These are phyloP conservation scores for Puccinia triticina DNA, from an alignment of 1,284 basidiomycete species.

Conservation along the genomic window DNA sequence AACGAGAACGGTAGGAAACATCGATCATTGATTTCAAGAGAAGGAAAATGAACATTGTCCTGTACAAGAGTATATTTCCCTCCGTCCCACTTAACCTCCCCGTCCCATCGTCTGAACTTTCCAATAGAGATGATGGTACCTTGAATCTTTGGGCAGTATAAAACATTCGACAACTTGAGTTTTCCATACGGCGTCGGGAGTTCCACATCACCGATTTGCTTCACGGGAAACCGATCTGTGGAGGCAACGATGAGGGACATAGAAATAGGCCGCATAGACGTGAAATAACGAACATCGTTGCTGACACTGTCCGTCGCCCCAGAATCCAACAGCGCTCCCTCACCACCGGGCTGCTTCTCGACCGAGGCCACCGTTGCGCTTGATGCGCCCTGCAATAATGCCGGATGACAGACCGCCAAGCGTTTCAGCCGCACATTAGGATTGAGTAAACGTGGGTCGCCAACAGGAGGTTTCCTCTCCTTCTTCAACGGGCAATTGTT, in stretches of 20 bases:
- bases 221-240: slow-evolving; percentile 6
- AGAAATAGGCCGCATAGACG: background rate
- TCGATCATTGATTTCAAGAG: too few species aligned
- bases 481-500: too few species aligned
- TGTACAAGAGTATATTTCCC: background rate
- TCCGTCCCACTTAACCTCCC: background rate
- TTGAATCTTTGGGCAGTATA: background rate
- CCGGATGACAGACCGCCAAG: background rate
- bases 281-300: slow-evolving; percentile 10
- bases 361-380: background rate
- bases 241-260: background rate
- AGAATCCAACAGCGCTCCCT: background rate
- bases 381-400: background rate
- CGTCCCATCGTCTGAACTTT: background rate
- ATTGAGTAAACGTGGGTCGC: too few species aligned
- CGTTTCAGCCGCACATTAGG: too few species aligned
- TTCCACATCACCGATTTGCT: background rate
- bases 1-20: background rate
- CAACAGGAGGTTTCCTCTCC: too few species aligned
- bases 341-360: background rate
- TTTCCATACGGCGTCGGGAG: background rate
- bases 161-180: background rate
- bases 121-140: background rate
- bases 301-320: background rate
- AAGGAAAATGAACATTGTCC: too few species aligned